Evolutionary conservation across 352 stramenopile genomes (phyloP), one percentile per base, ranked within the genome.

Genomic region (Blastocystis sp.): DNA sequence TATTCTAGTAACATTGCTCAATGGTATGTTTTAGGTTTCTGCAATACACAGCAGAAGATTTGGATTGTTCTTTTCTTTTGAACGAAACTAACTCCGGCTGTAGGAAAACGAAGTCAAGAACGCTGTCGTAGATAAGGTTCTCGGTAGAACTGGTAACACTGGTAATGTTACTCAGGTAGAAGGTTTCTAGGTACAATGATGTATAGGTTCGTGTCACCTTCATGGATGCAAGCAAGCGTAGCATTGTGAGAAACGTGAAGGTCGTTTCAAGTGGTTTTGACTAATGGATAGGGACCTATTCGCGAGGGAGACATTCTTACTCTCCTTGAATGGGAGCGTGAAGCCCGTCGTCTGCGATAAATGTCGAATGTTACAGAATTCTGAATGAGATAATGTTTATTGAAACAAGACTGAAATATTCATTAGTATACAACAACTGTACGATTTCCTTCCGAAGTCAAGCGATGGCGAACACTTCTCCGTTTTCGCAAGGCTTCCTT

Each of bases 231-330:
- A 93, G 97, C 91, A 96, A 95, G 90, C 95, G 96, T 91, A 97
- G 94, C 89, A 99, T 99, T 92, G 98, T 98, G 89, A 93, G 97
- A 89, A 99, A 99, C 92, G 96, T 99, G 89, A 99, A 99, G 93
- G 96, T 96, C 90, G 96, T 95, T 98, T 75, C 93, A 95, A 89
- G 95, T 98, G 67, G 69, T 56, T 27, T 19, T 35, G 16, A 9
- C 3, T 78, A 21, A 78, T 21, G 7, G 11, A 2, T 57, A 86
- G 57, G 51, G 75, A 73, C 75, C 57, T 24, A 24, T 86, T 37
- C 43, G 74, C 46, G 58, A 88, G 91, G 95, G 95, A 86, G 96
- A 99, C 92, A 98, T 99, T 90, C 90, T 99, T 67, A 98, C 94
- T 92, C 92, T 99, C 88, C 91, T 99, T 75, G 97, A 99, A 91